Base-by-base conservation (phyloP, 2,329 filamentous ascomycete species). In the Rhynchosporium secalis region DNA sequence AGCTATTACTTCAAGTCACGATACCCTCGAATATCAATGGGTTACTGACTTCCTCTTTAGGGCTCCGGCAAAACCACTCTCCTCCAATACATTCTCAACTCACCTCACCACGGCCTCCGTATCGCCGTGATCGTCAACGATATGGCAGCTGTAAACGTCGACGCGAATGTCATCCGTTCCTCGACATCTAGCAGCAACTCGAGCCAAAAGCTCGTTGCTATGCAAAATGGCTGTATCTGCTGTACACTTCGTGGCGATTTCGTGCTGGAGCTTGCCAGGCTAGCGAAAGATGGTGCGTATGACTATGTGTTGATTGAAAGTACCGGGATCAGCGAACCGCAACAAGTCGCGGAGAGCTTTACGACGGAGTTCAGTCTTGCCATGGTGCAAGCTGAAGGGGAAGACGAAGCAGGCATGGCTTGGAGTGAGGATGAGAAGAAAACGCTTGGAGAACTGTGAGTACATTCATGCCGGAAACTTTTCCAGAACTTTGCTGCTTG, bases 51-150 rank as follows among this genome's bases (percentile, higher is more conserved):
- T 15, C 10, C 15, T 4, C n/a, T 5, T 10, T 7, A 52, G 49
- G 49, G 49, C 15, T 52, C 49, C 51, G 88, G 88, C 1, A 91
- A 91, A 72, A 90, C 88, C 0, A 90, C 88, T 0, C 79, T 91
- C 0, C 79, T 91, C 0, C 83, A 89, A 63, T 84, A 90, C 63
- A 88, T 91, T 56, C 81, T 91, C 4, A 82, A 82, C 41, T 86
- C 83, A 0, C 74, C 76, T 1, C 80, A 88, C 3, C 88, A 91
- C 73, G 86, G 87, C 0, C 78, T 90, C 8, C 80, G 82, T 1
- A 89, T 91, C 62, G 88, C 87, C 0, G 84, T 91, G 13, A 87
- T 91, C 28, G 87, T 91, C 43, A 91, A 91, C 67, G 88, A 91
- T 63, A 89, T 91, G 75, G 84, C 83, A n/a, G 49, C 49, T n/a